These are phyloP conservation scores for Salix koriyanagi DNA, from an alignment of 345 rosid species.

Conservation along the genomic window DNA sequence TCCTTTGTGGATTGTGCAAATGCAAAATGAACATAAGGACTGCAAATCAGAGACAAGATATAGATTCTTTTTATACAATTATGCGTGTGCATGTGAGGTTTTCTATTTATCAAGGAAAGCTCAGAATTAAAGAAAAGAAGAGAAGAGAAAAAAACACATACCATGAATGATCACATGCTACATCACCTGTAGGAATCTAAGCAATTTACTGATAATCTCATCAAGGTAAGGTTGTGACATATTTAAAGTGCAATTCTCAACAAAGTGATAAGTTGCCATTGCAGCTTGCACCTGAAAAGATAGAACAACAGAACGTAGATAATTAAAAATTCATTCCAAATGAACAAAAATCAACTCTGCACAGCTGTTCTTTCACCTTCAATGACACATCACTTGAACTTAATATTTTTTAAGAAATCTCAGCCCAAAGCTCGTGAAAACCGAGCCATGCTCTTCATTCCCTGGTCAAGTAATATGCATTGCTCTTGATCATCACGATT, in stretches of 20 bases:
- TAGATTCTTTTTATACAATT: background rate
- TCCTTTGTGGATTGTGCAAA: slow-evolving; percentile 4
- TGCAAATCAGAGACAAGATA: too few relatives aligned
- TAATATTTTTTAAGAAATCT: background rate
- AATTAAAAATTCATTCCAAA: background rate
- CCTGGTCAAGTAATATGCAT: background rate
- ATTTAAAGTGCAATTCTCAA: slow-evolving; percentile 2
- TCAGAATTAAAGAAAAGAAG: too few relatives aligned
- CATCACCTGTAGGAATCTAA: slow-evolving; percentile 1
- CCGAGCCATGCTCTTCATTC: background rate
- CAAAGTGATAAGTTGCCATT: background rate
- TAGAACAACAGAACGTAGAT: background rate
- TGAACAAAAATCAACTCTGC: background rate
- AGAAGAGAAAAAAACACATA: background rate
- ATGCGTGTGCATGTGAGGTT: background rate
- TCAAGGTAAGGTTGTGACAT: slow-evolving; percentile 9
- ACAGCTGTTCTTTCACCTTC: too few relatives aligned
- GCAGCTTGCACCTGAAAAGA: background rate
- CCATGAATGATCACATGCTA: background rate
- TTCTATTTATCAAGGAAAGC: background rate
- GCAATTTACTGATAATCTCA: background rate
- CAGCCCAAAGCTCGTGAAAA: background rate
- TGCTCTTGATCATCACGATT: background rate
- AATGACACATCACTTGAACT: too few relatives aligned
- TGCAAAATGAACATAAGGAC: background rate